phyloP scores from a whole-genome alignment of 2,329 filamentous ascomycete species.

The Leptographium lundbergii region DNA sequence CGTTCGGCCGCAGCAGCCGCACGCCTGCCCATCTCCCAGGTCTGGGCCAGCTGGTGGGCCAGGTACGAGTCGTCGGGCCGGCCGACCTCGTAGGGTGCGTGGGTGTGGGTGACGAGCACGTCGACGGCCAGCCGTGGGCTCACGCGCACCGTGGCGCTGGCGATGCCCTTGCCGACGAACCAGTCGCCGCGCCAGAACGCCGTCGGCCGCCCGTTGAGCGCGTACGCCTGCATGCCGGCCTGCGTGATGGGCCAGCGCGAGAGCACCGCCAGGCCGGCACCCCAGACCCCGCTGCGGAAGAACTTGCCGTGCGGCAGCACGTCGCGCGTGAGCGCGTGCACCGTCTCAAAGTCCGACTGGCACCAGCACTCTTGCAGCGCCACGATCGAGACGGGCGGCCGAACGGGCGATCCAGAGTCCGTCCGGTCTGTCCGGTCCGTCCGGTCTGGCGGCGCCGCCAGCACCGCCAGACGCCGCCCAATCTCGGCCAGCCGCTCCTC shows the following conservation, averaged over 20 bases:
- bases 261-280: conserved; percentile 77
- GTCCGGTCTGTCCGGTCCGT: conserved; percentile 34
- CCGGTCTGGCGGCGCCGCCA: conserved; percentile 38
- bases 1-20: conserved; percentile 64
- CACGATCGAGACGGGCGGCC: conserved; percentile 64
- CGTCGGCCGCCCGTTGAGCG: conserved; percentile 85
- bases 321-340: conserved; percentile 57
- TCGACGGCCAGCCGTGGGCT: conserved; percentile 50
- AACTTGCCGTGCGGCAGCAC: conserved; percentile 86
- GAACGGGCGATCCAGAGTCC: conserved; percentile 39
- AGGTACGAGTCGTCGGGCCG: conserved; percentile 62
- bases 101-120: conserved; percentile 85
- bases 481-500: conserved; percentile 71
- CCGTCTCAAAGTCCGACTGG: conserved; percentile 64
- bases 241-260: conserved; percentile 88
- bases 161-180: conserved; percentile 92
- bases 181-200: conserved; percentile 93
- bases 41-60: conserved; percentile 81
- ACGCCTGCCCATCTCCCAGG: conserved; percentile 88
- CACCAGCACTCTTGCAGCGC: conserved; percentile 55
- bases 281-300: conserved; percentile 81
- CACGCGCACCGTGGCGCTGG: conserved; percentile 65
- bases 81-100: conserved; percentile 75
- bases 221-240: conserved; percentile 73
- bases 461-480: conserved; percentile 57